Base-by-base conservation (phyloP, 2,329 filamentous ascomycete species). In the Aspergillus spinulosporus region DNA sequence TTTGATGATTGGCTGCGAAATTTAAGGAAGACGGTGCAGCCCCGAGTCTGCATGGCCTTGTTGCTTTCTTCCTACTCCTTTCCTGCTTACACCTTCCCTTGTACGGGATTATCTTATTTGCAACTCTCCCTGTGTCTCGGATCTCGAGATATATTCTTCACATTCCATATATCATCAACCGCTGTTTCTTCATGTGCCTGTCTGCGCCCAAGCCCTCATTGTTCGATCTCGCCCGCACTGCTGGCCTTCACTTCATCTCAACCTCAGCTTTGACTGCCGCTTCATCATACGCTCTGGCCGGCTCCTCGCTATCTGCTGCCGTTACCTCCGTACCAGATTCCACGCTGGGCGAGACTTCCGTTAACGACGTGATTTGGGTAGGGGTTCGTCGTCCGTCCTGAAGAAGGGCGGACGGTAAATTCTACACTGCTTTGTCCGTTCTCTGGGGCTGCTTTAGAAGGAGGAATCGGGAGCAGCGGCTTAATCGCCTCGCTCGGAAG, bases 381-480 rank as follows among this genome's bases (percentile, higher is more conserved):
- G 72, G 72, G 76, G 76, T 74, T 65, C 66, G 69, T 64, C 72
- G 76, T 80, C 77, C 77, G 77, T 78, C 77, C 76, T 79, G 75
- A 78, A 74, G 59, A 73, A 76, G 76, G 76, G 74, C 77, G 77
- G 77, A 79, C 77, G 76, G 75, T 78, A 78, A 78, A 68, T 72
- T 54, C 66, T 59, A 66, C 66, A 45, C 44, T 50, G 55, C 46
- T 58, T 52, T 60, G 55, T 46, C 32, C 50, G 43, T 45, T 46
- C 26, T 36, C n/a, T 14, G 29, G 45, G 14, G 4, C 9, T 52
- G 11, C 34, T 40, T 14, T 21, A 14, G n/a, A 49, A 14, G 29
- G 40, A 50, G 40, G 50, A 53, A 49, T 11, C 21, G 43, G 29
- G 39, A 29, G 46, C 31, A 11, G 26, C 3, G 32, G 32, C 45